Base-by-base conservation (phyloP, 2,329 filamentous ascomycete species). In the Verticillium zaregamsianum region DNA sequence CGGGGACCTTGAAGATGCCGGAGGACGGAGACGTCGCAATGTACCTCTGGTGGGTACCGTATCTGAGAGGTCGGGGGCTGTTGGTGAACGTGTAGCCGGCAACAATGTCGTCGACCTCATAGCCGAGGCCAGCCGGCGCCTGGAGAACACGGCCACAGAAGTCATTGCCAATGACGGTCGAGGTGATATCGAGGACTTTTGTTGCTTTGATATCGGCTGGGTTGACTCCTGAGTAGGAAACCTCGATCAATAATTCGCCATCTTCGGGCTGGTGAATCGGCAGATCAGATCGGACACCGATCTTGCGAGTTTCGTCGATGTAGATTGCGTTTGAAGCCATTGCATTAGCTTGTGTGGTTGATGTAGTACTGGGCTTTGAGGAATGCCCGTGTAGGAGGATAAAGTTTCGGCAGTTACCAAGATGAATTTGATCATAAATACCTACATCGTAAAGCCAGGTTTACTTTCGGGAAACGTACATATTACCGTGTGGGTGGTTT, bases 201-300 rank as follows among this genome's bases (percentile, higher is more conserved):
- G 20, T 3, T 14, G 32, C 32, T 20, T 37, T 57, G 28, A 55
- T 7, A 32, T 61, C 59, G 2, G 55, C 25, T 8, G 55, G 55
- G 15, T 61, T 61, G n/a, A 58, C 59, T 20, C 59, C 55, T 11
- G 59, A 61, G 23, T 55, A 61, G 15, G 58, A 8, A 1, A 58
- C 25, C 2, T 58, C 55, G 23, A 61, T 54, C 2, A 58, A 20
- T 7, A 61, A 4, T 11, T 61, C 59, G 33, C 20, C 55, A 23
- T 55, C 33, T 35, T 35, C 33, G 9, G 33, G 33, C 9, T 35
- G 33, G 33, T 35, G 33, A 11, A 11, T 14, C 9, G 33, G 33
- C 9, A 35, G 9, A 14, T 35, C 33, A 14, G 33, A 35, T 9
- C 33, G 33, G 14, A 35, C 33, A 3, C 9, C 11, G 11, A 14